Evolutionary conservation across 768 basidiomycete genomes (phyloP), one percentile per base, ranked within the genome.

Genomic region (Hericium alpestre): DNA sequence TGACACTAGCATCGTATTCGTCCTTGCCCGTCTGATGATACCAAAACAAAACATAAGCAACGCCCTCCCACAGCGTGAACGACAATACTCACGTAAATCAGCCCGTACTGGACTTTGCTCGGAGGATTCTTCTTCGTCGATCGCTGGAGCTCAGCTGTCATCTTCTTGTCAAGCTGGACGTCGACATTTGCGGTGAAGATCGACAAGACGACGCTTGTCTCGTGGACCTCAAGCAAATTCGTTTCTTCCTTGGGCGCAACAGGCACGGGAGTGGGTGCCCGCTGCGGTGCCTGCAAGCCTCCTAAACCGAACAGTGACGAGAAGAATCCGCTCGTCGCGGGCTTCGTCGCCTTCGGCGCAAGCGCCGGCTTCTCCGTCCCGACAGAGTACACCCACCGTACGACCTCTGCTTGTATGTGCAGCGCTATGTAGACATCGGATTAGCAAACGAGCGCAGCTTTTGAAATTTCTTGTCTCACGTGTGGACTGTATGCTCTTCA

Each of bases 111-210:
- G 66, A 93, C 79, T 53, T 74, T 79, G 4, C 71, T 72, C 0
- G 95, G 95, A 0, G 91, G 88, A 55, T 89, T 85, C 75, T 99
- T 99, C 79, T 97, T 97, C 11, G 94, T 99, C 0, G 92, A 90
- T 58, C 95, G 77, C 58, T 87, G 79, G 38, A 98, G 73, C 68
- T 97, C 95, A 9, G 73, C 68, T 1, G 80, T 74, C 51, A 87
- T 72, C 65, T 86, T 88, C 69, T 80, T 77, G 59, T 82, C 81
- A 16, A 90, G 67, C 46, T 71, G 76, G 18, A 90, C 84, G 48
- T 77, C 76, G 13, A 89, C 78, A 39, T 83, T 76, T 2, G 84
- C 86, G 9, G 83, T 77, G 65, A 83, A 87, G 46, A 88, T 78
- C 1, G 82, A 78, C 55, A 90, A 65, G 1, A 77, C 71, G 25